Conservation (phyloP, 2,329 filamentous ascomycete genomes). For the Calonectria honghensis region DNA sequence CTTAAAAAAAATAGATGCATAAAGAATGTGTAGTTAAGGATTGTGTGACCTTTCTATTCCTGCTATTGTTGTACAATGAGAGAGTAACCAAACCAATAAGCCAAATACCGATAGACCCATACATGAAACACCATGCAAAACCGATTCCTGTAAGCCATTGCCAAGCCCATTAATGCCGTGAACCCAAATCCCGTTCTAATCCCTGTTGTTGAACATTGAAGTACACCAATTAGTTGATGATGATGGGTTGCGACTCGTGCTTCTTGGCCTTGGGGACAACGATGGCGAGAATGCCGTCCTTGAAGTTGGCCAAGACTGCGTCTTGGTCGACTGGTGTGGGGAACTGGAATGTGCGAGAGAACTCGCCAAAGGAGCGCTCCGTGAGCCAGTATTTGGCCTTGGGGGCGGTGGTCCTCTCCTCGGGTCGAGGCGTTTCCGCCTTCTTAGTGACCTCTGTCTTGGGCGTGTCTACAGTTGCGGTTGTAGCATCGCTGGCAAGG, state of each 20-base stretch:
- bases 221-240: slow-evolving; percentile 65
- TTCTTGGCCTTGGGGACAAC: slow-evolving; percentile 80
- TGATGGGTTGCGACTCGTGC: slow-evolving; percentile 73
- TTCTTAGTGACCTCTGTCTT: slow-evolving; percentile 17
- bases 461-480: slow-evolving; percentile 43
- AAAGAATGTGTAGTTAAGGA: slow-evolving; percentile 6
- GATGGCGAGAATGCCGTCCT: slow-evolving; percentile 79
- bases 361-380: slow-evolving; percentile 80
- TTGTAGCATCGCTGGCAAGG: slow-evolving; percentile 55
- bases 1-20: background rate
- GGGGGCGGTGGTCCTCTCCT: slow-evolving; percentile 57
- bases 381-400: slow-evolving; percentile 81
- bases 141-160: background rate
- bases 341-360: slow-evolving; percentile 81
- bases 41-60: background rate
- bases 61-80: slow-evolving; percentile 5
- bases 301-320: slow-evolving; percentile 76
- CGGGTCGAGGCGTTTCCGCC: slow-evolving; percentile 1
- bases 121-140: slow-evolving; percentile 17
- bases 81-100: background rate
- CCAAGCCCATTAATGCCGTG: background rate
- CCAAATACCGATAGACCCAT: background rate
- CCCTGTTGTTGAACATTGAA: slow-evolving; percentile 1
- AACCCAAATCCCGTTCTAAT: background rate
- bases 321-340: slow-evolving; percentile 78